Base-by-base conservation (phyloP, 148 eudicot species). In the Spergularia bocconei region DNA sequence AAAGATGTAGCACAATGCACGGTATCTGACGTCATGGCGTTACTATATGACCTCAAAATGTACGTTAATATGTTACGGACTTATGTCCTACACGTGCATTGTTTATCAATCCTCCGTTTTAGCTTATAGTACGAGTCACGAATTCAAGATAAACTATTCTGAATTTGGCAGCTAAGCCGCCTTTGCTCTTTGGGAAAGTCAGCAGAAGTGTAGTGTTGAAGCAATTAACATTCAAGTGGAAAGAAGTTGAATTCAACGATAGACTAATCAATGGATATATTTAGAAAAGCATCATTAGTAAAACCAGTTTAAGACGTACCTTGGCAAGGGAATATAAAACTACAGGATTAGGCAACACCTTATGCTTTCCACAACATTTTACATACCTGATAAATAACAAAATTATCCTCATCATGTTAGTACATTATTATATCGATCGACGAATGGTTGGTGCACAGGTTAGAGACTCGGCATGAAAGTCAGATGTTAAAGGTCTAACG, bases 331-430 rank as follows among this genome's bases (percentile, higher is more conserved):
- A 84, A 56, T 39, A 64, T 63, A 79, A 47, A 73, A 84, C 78
- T 69, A 82, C 78, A 47, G 87, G 52, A 72, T 80, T 84, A 55
- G 93, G 89, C 36, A 20, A 69, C 77, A 84, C 86, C 79, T 79
- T 76, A 70, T 85, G 81, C 82, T 63, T 74, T 77, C 73, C 82
- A 86, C 90, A 89, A 70, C 74, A 59, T 41, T 79, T 69, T 15
- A 85, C 67, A 69, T 89, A 89, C 88, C 90, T 89, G 72, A 54
- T 62, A 78, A 47, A 69, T 64, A 21, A 70, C 33, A 74, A 48
- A 36, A 62, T 20, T 20, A 60, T 59, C 11, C 53, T 33, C n/a
- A 60, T 21, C 38, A 60, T 51, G 67, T 50, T n/a, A 67, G 73
- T 36, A 5, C 9, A 38, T 13, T 39, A 33, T 20, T 58, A 20